Base-by-base conservation (phyloP, 768 basidiomycete genomes). In the Suillus americanus region DNA sequence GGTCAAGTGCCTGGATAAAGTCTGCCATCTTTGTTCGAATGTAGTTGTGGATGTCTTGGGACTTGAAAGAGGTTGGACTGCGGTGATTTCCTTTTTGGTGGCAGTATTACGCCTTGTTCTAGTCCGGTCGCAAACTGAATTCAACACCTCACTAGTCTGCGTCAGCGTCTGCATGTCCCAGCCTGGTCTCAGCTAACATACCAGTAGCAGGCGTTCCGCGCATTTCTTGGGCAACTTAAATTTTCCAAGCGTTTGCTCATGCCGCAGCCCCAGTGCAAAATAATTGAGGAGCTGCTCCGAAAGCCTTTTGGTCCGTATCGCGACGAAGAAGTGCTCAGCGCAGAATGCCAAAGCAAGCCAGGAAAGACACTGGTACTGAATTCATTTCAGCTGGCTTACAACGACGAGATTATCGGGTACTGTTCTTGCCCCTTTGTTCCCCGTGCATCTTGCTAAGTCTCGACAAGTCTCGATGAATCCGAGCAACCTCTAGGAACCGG, bases 1-100 rank as follows among this genome's bases (percentile, higher is more conserved):
- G 85, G 70, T 94, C 92, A 64, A 94, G 84, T 30, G 80, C 80
- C 70, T 90, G 90, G 8, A 89, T 66, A 66, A 89, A 90, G 70
- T 93, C 92, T 33, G 82, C 80, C 83, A 84, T 84, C 25, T 41
- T 9, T 57, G 14, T 9, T 57, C 14, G 20, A 56, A 56, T 56
- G 56, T 28, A 30, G 57, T 10, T 3, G 56, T 40, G 38, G 16
- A 41, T 23, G 38, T 40, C 16, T 37, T 56, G 37, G 9, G 18
- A 41, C 28, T 51, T 33, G 53, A 12, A 35, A 35, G 12, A 35
- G 33, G 33, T 35, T 50, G 28, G 33, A 33, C 33, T 33, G 33
- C 33, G 50, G 50, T 16, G 18, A 30, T 12, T 35, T 54, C 53
- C 20, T 33, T 54, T 54, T 33, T 54, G 30, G 51, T n/a, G 12